A percentile compares a stretch with the other conserved stretches of the same genome.
phyloP scores from a whole-genome alignment of 805 yeast genomes.

The Starmera caribaea region DNA sequence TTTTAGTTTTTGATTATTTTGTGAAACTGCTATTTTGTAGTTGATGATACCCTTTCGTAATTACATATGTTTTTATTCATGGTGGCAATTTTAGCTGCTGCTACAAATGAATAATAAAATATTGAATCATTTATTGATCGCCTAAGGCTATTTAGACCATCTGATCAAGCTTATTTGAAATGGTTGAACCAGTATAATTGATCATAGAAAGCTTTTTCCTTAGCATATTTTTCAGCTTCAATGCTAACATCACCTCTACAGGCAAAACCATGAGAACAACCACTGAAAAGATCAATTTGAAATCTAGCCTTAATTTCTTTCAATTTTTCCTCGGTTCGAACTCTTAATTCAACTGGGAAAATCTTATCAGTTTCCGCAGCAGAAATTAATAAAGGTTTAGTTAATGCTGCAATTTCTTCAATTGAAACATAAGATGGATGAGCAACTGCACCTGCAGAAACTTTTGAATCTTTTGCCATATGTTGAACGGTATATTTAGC shows the following conservation, averaged over 20 bases:
- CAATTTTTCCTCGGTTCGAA: slow-evolving; percentile 48
- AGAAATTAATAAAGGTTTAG: slow-evolving; percentile 45
- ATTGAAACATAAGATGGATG: slow-evolving; percentile 72
- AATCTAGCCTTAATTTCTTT: slow-evolving; percentile 43
- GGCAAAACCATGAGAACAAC: slow-evolving; percentile 70
- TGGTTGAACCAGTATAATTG: slow-evolving; percentile 20
- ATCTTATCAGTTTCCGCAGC: slow-evolving; percentile 64
- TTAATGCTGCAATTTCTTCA: slow-evolving; percentile 55
- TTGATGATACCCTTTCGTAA: no score
- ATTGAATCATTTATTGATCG: no score
- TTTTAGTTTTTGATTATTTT: no score
- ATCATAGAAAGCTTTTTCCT: slow-evolving; percentile 47
- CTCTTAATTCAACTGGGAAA: slow-evolving; percentile 59
- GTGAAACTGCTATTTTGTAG: no score
- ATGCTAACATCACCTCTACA: slow-evolving; percentile 60
- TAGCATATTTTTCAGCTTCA: slow-evolving; percentile 51
- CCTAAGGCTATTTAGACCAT: no score
- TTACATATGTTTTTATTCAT: no score
- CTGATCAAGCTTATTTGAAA: slow-evolving; percentile 5
- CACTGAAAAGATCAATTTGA: slow-evolving; percentile 52
- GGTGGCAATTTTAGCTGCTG: no score
- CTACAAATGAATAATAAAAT: no score
- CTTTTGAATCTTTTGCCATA: slow-evolving; percentile 25
- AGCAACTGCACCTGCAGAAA: slow-evolving; percentile 62
- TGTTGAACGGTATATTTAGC: slow-evolving; percentile 59